Evolutionary conservation across 768 basidiomycete genomes (phyloP).

Genomic region (Termitomyces eurrhizus): DNA sequence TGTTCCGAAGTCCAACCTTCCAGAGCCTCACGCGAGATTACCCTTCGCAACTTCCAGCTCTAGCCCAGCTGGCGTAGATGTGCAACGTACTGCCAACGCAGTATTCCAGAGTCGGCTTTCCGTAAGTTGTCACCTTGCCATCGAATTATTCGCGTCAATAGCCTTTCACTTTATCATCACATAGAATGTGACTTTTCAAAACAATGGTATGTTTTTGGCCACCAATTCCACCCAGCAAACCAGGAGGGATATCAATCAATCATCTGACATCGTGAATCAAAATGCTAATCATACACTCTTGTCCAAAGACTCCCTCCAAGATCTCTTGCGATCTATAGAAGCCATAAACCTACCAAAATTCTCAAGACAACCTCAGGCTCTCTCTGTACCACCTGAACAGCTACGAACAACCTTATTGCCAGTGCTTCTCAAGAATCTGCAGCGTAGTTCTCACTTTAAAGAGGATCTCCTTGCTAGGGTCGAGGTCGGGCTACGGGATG

Average conservation of each 20-base stretch:
- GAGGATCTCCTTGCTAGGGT: constrained; percentile 2
- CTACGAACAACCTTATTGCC: constrained; percentile 14
- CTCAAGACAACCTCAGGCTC: neutral
- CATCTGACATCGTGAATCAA: neutral
- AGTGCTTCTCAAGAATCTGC: constrained; percentile 15
- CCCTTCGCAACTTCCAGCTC: neutral
- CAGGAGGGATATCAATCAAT: neutral
- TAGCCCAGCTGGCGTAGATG: neutral
- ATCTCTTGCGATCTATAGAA: constrained; percentile 4
- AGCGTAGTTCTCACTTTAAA: constrained; percentile 11
- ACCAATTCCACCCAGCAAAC: neutral
- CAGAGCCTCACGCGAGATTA: no score
- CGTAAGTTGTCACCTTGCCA: neutral
- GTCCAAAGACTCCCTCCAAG: neutral
- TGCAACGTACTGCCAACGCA: neutral
- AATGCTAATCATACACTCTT: neutral
- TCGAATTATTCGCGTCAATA: neutral
- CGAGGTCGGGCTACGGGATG: constrained; percentile 11
- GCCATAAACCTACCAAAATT: neutral
- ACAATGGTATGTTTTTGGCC: neutral
- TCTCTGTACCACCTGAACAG: neutral
- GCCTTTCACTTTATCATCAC: no score
- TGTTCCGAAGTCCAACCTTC: neutral
- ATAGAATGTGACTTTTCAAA: neutral
- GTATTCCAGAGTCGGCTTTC: neutral